phyloP scores from a whole-genome alignment of 2,329 filamentous ascomycete genomes.

The Cladophialophora chaetospira region DNA sequence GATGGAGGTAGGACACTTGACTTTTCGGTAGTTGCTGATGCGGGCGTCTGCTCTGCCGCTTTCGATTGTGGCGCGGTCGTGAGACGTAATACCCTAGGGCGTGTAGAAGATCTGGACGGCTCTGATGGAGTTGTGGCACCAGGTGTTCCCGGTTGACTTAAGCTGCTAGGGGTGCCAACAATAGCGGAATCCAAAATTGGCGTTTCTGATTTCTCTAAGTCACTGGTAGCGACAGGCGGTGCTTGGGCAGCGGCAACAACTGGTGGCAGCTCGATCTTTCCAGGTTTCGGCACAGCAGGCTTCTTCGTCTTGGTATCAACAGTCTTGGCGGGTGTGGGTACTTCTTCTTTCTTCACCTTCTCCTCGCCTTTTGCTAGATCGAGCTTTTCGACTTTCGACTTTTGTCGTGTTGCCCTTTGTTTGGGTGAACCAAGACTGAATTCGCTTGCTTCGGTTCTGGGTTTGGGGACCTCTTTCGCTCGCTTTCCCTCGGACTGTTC shows the following conservation, averaged over 20 bases:
- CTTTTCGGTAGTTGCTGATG: slow-evolving; percentile 30
- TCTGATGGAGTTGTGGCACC: slow-evolving; percentile 20
- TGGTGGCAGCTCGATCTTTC: slow-evolving; percentile 21
- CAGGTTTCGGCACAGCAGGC: slow-evolving; percentile 10
- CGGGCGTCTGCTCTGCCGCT: slow-evolving; percentile 23
- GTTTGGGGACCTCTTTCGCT: neutral
- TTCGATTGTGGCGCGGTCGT: slow-evolving; percentile 28
- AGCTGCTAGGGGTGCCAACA: slow-evolving; percentile 23
- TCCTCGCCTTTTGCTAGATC: slow-evolving; percentile 4
- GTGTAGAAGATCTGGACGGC: slow-evolving; percentile 12
- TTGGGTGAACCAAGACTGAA: slow-evolving; percentile 48
- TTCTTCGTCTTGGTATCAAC: slow-evolving; percentile 36
- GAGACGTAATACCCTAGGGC: slow-evolving; percentile 30
- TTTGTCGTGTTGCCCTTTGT: slow-evolving; percentile 20
- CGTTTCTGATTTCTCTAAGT: slow-evolving; percentile 21
- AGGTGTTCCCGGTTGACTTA: slow-evolving; percentile 26
- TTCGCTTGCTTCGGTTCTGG: slow-evolving; percentile 36
- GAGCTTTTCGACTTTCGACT: slow-evolving; percentile 1
- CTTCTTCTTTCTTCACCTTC: slow-evolving; percentile 7
- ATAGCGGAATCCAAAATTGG: slow-evolving; percentile 19
- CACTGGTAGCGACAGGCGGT: no score
- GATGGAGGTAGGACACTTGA: slow-evolving; percentile 22
- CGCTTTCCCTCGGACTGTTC: neutral
- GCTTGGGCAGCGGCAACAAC: no score
- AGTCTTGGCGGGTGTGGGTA: neutral